phyloP scores from a whole-genome alignment of 2,329 filamentous ascomycete species.

The Hypoxylon sp. region DNA sequence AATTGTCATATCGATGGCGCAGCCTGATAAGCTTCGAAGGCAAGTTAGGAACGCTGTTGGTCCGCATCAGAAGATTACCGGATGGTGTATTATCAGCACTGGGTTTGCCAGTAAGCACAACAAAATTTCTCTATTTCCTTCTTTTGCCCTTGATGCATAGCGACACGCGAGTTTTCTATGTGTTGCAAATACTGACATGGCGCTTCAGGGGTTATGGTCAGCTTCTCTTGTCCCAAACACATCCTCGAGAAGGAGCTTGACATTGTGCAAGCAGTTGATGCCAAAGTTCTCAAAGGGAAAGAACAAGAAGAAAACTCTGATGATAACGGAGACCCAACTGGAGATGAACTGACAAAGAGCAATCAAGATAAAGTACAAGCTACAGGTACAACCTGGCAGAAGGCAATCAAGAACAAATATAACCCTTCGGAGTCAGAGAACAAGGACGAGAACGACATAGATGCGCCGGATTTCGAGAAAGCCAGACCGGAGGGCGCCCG shows the following conservation, averaged over 20 bases:
- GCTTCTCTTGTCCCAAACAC: slow-evolving; percentile 51
- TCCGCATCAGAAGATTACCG: slow-evolving; percentile 50
- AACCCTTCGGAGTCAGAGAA: slow-evolving; percentile 7
- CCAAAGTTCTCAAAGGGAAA: slow-evolving; percentile 47
- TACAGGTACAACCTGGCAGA: slow-evolving; percentile 12
- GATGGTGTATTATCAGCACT: slow-evolving; percentile 54
- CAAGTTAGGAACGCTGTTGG: slow-evolving; percentile 49
- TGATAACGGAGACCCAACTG: slow-evolving; percentile 27
- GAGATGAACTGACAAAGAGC: slow-evolving; percentile 32
- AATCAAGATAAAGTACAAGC: neutral
- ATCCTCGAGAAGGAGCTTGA: slow-evolving; percentile 53
- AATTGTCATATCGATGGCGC: slow-evolving; percentile 61
- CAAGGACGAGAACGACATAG: slow-evolving; percentile 23
- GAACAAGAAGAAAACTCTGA: slow-evolving; percentile 6
- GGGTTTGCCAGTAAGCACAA: slow-evolving; percentile 48
- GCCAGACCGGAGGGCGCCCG: slow-evolving; percentile 44
- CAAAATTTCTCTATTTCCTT: neutral
- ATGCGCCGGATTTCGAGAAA: slow-evolving; percentile 21
- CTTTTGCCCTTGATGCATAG: neutral
- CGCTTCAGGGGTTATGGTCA: slow-evolving; percentile 45
- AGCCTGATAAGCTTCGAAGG: slow-evolving; percentile 45
- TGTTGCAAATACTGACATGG: slow-evolving; percentile 1
- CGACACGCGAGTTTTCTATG: neutral
- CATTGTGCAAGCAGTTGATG: slow-evolving; percentile 50
- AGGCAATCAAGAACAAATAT: slow-evolving; percentile 8